These are phyloP conservation scores for Escovopsis sp. DNA, from an alignment of 2,329 filamentous ascomycete species.

Conservation along the genomic window DNA sequence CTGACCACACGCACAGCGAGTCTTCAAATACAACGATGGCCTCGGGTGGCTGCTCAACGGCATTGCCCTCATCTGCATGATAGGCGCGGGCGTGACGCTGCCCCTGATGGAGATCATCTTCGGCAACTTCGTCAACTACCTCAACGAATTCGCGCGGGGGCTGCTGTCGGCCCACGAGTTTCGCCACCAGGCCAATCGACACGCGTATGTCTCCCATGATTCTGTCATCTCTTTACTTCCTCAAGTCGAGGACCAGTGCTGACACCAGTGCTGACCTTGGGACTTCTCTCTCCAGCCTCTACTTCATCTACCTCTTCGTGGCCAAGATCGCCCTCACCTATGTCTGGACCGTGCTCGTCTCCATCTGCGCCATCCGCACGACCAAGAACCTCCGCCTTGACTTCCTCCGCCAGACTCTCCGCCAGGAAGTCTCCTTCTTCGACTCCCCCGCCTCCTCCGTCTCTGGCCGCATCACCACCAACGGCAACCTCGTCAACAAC, in stretches of 20 bases:
- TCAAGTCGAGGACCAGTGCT: neutral
- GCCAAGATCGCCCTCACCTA: conserved; percentile 39
- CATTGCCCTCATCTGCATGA: conserved; percentile 20
- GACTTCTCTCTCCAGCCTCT: conserved; percentile 25
- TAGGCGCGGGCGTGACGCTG: conserved; percentile 22
- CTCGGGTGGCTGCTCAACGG: conserved; percentile 21
- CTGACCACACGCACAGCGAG: conserved; percentile 13
- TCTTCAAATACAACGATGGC: conserved; percentile 24
- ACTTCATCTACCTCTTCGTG: conserved; percentile 42
- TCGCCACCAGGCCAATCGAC: conserved; percentile 30
- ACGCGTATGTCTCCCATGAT: conserved; percentile 15
- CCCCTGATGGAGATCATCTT: conserved; percentile 46
- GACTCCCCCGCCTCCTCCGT: conserved; percentile 30
- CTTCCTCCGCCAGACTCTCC: conserved; percentile 22
- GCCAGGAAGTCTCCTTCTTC: conserved; percentile 41
- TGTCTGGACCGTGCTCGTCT: conserved; percentile 32
- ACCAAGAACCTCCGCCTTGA: conserved; percentile 22
- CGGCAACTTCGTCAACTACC: conserved; percentile 36
- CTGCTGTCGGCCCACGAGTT: conserved; percentile 29
- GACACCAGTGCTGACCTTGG: neutral
- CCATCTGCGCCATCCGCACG: conserved; percentile 21
- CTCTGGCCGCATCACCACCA: conserved; percentile 31
- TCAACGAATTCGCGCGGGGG: conserved; percentile 38
- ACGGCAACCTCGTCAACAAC: conserved; percentile 28
- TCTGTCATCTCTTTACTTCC: no score